Percentiles rank a stretch among this genome's conserved stretches.
phyloP scores from a whole-genome alignment of 345 rosid species.

The Atalantia buxifolia region DNA sequence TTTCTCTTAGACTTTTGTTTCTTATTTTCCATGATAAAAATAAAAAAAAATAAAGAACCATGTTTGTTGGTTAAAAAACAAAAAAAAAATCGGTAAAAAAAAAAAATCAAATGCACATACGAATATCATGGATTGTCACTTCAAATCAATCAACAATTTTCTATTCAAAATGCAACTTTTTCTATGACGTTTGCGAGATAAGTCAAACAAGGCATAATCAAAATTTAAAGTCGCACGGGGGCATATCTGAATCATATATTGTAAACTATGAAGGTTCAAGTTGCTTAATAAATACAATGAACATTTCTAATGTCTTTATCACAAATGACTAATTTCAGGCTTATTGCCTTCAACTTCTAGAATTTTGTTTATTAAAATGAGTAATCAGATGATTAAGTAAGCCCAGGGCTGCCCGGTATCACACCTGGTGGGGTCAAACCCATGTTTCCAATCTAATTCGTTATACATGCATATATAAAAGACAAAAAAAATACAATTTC shows the following conservation, averaged over 20 bases:
- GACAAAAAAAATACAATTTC: too few relatives aligned
- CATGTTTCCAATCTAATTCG: not conserved
- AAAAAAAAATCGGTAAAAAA: not conserved
- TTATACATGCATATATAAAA: too few relatives aligned
- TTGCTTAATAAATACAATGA: not conserved
- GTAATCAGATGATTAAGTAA: not conserved
- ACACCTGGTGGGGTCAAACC: conserved; percentile 12
- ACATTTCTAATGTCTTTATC: not conserved
- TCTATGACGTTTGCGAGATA: not conserved
- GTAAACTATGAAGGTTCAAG: not conserved
- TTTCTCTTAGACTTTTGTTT: not conserved
- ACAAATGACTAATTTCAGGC: not conserved
- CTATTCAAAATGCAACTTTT: not conserved
- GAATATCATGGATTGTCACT: conserved; percentile 4
- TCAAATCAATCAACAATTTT: not conserved
- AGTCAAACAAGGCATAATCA: conserved; percentile 6
- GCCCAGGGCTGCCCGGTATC: not conserved
- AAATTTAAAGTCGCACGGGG: not conserved
- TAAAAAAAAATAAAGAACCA: not conserved
- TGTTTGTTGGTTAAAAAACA: too few relatives aligned
- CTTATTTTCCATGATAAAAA: too few relatives aligned
- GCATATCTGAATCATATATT: not conserved
- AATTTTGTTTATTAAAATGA: not conserved
- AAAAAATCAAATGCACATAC: conserved; percentile 6
- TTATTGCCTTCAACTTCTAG: not conserved